Evolutionary conservation across 495 filamentous ascomycete species (phyloP), one percentile per base, ranked within the genome.

Genomic region (Aspergillus asperescens): DNA sequence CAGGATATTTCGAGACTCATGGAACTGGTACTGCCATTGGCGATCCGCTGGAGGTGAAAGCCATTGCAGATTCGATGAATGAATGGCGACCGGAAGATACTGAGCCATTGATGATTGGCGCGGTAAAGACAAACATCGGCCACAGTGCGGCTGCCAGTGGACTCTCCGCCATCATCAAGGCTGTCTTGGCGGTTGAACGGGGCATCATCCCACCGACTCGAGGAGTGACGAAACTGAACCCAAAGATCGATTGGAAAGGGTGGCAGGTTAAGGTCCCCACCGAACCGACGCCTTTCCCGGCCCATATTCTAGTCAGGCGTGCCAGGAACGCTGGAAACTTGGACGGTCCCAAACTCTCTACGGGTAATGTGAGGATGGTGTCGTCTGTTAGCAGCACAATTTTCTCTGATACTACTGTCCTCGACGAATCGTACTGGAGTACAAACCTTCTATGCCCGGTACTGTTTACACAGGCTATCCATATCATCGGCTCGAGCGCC

Each of bases 11-110:
- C 22, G 70, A 73, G 57, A 57, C 62, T 1, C 71, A 73, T 44
- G 64, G 64, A 1, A 66, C 61, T 0, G 83, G 81, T 13, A 87
- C 83, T 2, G 59, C 64, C 1, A 66, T 71, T 5, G 83, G 83
- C 12, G 84, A 86, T 58, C 81, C 82, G 0, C 78, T 77, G 2
- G 83, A 87, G 55, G 63, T 32, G 5, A 15, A 46, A 5, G 68
- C 67, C 0, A 52, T 56, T 0, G 69, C 71, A 0, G 69, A 70
- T 51, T 57, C 64, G 0, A 70, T 27, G 76, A 80, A 52, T 62
- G 67, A 18, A 44, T 42, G 1, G 77, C 72, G 0, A 65, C 2
- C 5, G 10, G 77, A 20, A 69, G 64, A 0, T 1, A 24, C 27
- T 12, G 18, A 16, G 5, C 44, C 44, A 12, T n/a, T 47, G 28